Evolutionary conservation across 1,139 yeast species (phyloP), one percentile per base, ranked within the genome.

Genomic region (Blastobotrys arbuscula): DNA sequence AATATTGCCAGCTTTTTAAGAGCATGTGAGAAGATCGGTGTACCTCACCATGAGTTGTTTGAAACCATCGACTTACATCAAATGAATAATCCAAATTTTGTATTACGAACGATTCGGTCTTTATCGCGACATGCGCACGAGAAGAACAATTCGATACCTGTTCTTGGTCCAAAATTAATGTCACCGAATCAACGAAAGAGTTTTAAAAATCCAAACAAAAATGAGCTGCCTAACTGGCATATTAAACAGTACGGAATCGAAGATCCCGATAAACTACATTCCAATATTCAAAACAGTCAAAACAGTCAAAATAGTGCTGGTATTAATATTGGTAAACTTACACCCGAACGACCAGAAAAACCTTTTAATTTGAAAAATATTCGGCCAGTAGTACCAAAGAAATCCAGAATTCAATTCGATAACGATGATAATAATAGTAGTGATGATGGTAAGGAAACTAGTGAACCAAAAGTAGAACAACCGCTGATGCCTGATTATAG

Each of bases 31-130:
- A 75, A 79, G 53, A 69, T 82, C 41, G 92, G 94, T 1, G 81
- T 88, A 2, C 88, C 92, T 3, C 87, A 84, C 54, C 90, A 86
- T 61, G 96, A 88, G 62, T 69, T 84, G 43, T 88, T 88, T 62
- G 92, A 84, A 57, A 87, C 96, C 0, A 77, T 84, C 7, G 96
- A 88, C 61, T 70, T 88, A 51, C 87, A 70, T 58, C 96, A 88
- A 60, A 66, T 69, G 33, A 76, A 77, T 55, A 95, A 88, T 63
- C 89, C 92, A 0, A 82, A 85, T 45, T 90, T 84, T 56, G 88
- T 88, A 4, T 68, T 83, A 16, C 80, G 85, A 54, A 78, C 94
- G 0, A 69, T 88, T 41, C 81, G 85, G 60, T 79, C 95, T 1
- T 72, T 88, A 46, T 83, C 94, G 0, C 71, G 96, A 50, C 72